Conservation (phyloP, 805 yeast genomes). For the Wickerhamiella kurtzmanii region DNA sequence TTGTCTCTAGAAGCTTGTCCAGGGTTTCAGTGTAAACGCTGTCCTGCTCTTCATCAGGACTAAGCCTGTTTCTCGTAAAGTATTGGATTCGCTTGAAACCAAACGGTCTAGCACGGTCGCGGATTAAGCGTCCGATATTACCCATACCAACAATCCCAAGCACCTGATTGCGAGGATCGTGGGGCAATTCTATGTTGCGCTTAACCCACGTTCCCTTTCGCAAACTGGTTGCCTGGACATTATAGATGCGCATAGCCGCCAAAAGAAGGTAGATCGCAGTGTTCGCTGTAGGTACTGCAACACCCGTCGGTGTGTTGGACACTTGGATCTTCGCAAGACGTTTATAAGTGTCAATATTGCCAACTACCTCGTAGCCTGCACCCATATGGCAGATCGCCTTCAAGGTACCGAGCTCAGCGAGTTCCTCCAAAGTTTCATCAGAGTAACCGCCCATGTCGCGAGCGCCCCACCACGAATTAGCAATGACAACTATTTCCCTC, state of each 20-base stretch:
- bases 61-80: constrained; percentile 35
- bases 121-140: constrained; percentile 43
- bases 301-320: constrained; percentile 41
- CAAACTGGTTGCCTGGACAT: constrained; percentile 30
- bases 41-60: constrained; percentile 34
- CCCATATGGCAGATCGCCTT: constrained; percentile 36
- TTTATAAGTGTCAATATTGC: constrained; percentile 32
- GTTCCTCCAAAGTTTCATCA: constrained; percentile 12
- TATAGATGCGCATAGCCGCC: constrained; percentile 37
- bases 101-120: constrained; percentile 37
- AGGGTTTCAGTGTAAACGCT: constrained; percentile 30
- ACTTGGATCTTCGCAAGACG: constrained; percentile 31
- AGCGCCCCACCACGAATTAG: constrained; percentile 16
- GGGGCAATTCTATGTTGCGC: constrained; percentile 32
- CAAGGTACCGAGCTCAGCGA: constrained; percentile 16
- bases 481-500: constrained; percentile 10
- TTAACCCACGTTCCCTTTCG: constrained; percentile 35
- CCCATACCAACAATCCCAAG: constrained; percentile 53
- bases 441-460: constrained; percentile 16
- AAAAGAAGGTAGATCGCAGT: constrained; percentile 37
- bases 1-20: constrained; percentile 48
- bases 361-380: constrained; percentile 46
- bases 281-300: constrained; percentile 44
- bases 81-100: constrained; percentile 37
- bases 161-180: constrained; percentile 35